A percentile compares a stretch with the other conserved stretches of the same genome.
phyloP scores from a whole-genome alignment of 306 rosid genomes.

The Quercus robur region DNA sequence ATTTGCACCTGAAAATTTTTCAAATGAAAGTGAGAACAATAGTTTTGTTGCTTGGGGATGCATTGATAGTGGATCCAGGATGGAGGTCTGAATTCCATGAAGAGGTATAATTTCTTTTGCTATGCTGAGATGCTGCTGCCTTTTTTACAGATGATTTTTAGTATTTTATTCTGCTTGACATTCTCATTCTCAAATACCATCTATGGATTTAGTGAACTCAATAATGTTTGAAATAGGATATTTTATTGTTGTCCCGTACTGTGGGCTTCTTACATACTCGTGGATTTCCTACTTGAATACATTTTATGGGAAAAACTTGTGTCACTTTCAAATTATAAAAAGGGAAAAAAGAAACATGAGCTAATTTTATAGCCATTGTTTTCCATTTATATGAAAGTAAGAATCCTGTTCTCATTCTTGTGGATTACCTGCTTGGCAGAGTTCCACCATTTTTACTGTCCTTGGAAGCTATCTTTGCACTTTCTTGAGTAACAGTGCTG shows the following conservation, averaged over 20 bases:
- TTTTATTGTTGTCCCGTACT: background rate
- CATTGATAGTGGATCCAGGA: constrained; percentile 85
- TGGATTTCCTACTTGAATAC: background rate
- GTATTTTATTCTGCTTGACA: background rate
- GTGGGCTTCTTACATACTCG: background rate
- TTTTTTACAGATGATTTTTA: background rate
- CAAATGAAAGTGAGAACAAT: constrained; percentile 28
- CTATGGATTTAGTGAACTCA: background rate
- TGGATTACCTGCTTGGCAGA: no score
- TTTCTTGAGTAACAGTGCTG: no score
- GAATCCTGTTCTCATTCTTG: background rate
- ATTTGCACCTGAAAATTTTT: constrained; percentile 56
- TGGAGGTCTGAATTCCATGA: constrained; percentile 62
- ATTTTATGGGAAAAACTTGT: background rate
- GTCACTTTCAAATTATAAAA: background rate
- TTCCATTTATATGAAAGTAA: background rate
- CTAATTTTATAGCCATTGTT: background rate
- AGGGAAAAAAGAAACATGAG: background rate
- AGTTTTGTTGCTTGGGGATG: constrained; percentile 61
- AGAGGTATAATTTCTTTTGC: constrained; percentile 48
- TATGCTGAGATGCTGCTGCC: background rate
- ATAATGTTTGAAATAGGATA: background rate
- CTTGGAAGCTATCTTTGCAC: no score
- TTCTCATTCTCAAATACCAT: background rate
- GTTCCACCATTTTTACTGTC: no score